Evolutionary conservation across 495 filamentous ascomycete species (phyloP).

Genomic region (Halenospora varia): DNA sequence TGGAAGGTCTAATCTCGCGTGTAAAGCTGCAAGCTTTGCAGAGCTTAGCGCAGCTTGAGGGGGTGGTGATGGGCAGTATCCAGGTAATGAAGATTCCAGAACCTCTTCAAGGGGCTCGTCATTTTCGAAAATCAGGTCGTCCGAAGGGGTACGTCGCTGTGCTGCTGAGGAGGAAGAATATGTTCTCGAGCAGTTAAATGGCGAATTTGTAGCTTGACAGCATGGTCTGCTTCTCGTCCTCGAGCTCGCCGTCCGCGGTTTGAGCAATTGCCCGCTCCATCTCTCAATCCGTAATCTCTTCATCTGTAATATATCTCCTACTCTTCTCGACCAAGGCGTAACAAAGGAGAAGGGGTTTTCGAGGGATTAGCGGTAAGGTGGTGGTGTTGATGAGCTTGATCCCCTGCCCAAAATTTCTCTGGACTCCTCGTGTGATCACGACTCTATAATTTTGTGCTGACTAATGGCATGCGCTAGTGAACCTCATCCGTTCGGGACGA

Average conservation of each 20-base stretch:
- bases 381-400: slow-evolving; percentile 19
- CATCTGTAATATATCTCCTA: slow-evolving; percentile 77
- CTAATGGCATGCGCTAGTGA: slow-evolving; percentile 23
- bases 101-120: slow-evolving; percentile 12
- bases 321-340: slow-evolving; percentile 46
- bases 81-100: not conserved
- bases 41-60: slow-evolving; percentile 65
- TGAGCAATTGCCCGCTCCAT: slow-evolving; percentile 70
- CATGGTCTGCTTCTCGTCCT: slow-evolving; percentile 26
- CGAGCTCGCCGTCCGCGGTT: slow-evolving; percentile 24
- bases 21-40: slow-evolving; percentile 88
- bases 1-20: slow-evolving; percentile 83
- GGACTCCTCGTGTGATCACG: slow-evolving; percentile 32
- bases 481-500: slow-evolving; percentile 21
- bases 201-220: slow-evolving; percentile 33
- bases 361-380: slow-evolving; percentile 25
- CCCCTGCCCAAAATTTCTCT: slow-evolving; percentile 26
- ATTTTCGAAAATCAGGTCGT: slow-evolving; percentile 20
- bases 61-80: slow-evolving; percentile 56
- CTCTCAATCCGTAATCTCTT: slow-evolving; percentile 56
- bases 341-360: slow-evolving; percentile 11
- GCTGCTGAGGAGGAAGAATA: slow-evolving; percentile 9
- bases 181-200: slow-evolving; percentile 20
- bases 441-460: slow-evolving; percentile 17
- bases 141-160: slow-evolving; percentile 1